Conservation (phyloP, 2,329 filamentous ascomycete genomes). For the Cladosporium sp. region DNA sequence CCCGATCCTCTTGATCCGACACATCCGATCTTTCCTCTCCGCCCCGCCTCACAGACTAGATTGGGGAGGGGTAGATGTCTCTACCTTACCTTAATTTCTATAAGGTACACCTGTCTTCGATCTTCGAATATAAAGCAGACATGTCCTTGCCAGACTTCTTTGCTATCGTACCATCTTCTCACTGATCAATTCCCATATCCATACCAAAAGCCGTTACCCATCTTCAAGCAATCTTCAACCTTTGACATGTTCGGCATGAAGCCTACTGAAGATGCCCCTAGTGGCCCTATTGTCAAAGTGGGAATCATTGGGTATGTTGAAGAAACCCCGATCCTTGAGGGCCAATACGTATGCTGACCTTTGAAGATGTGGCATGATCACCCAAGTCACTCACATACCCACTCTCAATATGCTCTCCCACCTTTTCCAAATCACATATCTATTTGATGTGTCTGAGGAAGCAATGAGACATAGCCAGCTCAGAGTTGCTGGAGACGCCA, state of each 20-base stretch:
- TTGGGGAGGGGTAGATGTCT: too few species aligned
- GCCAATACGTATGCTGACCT: background rate
- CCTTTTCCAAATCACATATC: conserved; percentile 20
- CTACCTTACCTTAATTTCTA: too few species aligned
- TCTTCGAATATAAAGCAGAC: too few species aligned
- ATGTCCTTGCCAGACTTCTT: too few species aligned
- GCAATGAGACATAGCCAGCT: conserved; percentile 31
- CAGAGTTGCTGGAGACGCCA: background rate
- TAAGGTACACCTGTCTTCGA: too few species aligned
- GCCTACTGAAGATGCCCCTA: conserved; percentile 11
- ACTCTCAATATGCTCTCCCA: conserved; percentile 39
- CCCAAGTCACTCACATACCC: conserved; percentile 50
- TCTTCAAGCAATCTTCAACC: background rate
- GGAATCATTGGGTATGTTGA: conserved; percentile 14
- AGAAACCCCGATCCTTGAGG: background rate
- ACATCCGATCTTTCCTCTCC: too few species aligned
- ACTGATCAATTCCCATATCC: too few species aligned
- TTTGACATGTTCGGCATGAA: conserved; percentile 14
- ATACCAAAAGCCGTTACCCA: too few species aligned
- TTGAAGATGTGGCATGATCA: conserved; percentile 26
- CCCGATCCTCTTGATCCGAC: too few species aligned
- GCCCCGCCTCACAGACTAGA: too few species aligned
- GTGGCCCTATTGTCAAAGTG: conserved; percentile 13
- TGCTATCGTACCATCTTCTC: too few species aligned
- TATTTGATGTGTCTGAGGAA: conserved; percentile 46